Percentiles rank a stretch among this genome's conserved stretches.
phyloP scores from a whole-genome alignment of 148 eudicot genomes.

The Amaranthus palmeri region DNA sequence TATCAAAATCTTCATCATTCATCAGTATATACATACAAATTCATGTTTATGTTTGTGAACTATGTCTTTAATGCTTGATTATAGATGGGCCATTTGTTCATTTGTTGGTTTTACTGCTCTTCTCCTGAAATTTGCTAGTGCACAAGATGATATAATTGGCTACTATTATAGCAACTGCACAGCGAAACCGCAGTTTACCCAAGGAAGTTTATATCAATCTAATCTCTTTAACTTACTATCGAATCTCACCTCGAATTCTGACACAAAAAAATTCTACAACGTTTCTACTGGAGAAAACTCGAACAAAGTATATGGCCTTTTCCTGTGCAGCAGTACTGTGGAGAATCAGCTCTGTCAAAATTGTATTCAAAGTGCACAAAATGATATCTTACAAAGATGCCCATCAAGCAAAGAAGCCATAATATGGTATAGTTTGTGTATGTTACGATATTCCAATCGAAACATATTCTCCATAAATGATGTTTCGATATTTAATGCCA shows the following conservation, averaged over 20 bases:
- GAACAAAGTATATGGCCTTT: constrained; percentile 22
- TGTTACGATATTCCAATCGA: constrained; percentile 22
- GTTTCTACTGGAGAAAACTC: constrained; percentile 3
- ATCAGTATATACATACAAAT: no score
- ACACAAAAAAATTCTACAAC: constrained; percentile 12
- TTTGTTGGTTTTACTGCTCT: neutral
- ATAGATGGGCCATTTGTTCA: neutral
- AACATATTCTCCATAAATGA: constrained; percentile 20
- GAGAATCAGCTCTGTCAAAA: constrained; percentile 17
- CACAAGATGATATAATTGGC: constrained; percentile 3
- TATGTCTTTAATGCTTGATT: no score
- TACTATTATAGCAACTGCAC: constrained; percentile 15
- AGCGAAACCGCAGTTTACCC: neutral
- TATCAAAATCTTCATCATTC: no score
- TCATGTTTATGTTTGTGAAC: no score
- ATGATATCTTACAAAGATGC: constrained; percentile 11
- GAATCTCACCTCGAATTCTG: constrained; percentile 17
- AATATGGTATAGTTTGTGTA: constrained; percentile 21
- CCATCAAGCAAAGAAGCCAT: constrained; percentile 18
- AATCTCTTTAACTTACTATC: constrained; percentile 16
- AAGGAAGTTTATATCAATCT: constrained; percentile 10
- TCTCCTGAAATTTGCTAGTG: neutral
- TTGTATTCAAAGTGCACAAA: constrained; percentile 15
- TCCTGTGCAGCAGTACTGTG: constrained; percentile 7
- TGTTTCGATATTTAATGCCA: constrained; percentile 8